Percentiles rank a stretch among this genome's conserved stretches.
Conservation (phyloP, 192 early-diverging fungal species). For the Chytriomyces hyalinus region DNA sequence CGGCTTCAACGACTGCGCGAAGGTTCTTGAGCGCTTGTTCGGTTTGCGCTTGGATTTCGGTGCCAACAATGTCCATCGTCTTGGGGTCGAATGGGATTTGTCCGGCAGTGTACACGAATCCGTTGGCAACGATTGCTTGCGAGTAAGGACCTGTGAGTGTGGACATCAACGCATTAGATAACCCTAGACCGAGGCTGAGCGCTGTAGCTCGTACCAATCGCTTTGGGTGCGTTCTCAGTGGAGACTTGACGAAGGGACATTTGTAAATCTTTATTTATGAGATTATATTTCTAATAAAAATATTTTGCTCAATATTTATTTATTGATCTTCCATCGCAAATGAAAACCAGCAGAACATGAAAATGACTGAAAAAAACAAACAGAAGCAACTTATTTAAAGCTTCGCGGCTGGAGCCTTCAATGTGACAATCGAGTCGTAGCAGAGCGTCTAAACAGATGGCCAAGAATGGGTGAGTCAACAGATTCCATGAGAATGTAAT, state of each 20-base stretch:
- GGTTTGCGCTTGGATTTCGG: slow-evolving; percentile 77
- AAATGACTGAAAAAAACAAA: neutral
- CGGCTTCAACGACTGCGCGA: slow-evolving; percentile 79
- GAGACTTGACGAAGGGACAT: slow-evolving; percentile 32
- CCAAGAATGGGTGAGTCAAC: neutral
- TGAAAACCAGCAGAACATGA: no score
- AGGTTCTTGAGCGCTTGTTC: slow-evolving; percentile 78
- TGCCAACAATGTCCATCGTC: slow-evolving; percentile 74
- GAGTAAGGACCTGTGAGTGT: slow-evolving; percentile 53
- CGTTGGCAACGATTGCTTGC: slow-evolving; percentile 81
- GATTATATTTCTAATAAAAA: no score
- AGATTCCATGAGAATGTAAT: neutral
- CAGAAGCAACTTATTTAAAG: neutral
- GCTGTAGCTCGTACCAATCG: slow-evolving; percentile 31
- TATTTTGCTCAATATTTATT: no score
- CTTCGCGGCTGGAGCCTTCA: slow-evolving; percentile 19
- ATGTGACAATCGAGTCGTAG: slow-evolving; percentile 83
- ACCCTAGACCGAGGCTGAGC: no score
- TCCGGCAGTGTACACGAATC: slow-evolving; percentile 74
- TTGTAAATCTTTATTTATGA: no score
- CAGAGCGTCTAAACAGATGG: slow-evolving; percentile 66
- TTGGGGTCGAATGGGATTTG: slow-evolving; percentile 62
- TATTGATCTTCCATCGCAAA: no score
- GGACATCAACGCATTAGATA: no score
- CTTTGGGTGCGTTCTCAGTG: slow-evolving; percentile 48